Percentiles rank a stretch among this genome's conserved stretches.
These are phyloP conservation scores for Candida odintsovae DNA, from an alignment of 805 yeast species.

Conservation along the genomic window DNA sequence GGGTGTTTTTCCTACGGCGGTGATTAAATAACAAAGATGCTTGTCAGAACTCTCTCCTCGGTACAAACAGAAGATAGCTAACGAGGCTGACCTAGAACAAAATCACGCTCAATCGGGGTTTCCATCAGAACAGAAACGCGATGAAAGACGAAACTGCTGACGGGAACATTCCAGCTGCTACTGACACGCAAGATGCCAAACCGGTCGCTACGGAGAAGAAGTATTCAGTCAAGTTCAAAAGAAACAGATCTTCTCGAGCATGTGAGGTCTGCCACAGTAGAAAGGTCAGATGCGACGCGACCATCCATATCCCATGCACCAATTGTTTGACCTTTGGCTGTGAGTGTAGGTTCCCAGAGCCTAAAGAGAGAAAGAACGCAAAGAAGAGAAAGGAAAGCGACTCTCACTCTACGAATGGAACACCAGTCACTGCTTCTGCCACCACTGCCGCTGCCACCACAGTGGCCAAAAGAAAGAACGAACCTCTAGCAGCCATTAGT, in stretches of 20 bases:
- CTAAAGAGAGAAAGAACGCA: slow-evolving; percentile 37
- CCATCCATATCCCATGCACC: slow-evolving; percentile 51
- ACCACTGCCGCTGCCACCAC: slow-evolving; percentile 14
- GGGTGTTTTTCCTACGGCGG: neutral
- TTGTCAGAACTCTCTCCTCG: neutral
- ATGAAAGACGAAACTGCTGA: neutral
- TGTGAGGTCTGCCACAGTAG: slow-evolving; percentile 74
- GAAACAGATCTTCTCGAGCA: slow-evolving; percentile 57
- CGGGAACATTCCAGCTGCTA: neutral
- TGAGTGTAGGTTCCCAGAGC: slow-evolving; percentile 64
- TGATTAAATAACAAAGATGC: neutral
- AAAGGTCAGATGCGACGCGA: slow-evolving; percentile 78
- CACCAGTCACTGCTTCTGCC: slow-evolving; percentile 7
- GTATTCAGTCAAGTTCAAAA: slow-evolving; percentile 40
- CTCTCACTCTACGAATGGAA: neutral
- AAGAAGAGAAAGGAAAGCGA: slow-evolving; percentile 18
- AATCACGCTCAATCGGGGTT: too few species aligned
- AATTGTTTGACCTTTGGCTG: slow-evolving; percentile 70
- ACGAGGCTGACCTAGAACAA: neutral
- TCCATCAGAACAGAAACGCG: neutral
- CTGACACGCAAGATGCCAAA: neutral
- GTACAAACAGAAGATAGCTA: neutral
- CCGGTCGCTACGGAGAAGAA: slow-evolving; percentile 14
- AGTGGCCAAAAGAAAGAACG: slow-evolving; percentile 24
- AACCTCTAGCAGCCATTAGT: slow-evolving; percentile 29